Evolutionary conservation across 495 filamentous ascomycete species (phyloP).

Genomic region (Astrocystis sublimbata): DNA sequence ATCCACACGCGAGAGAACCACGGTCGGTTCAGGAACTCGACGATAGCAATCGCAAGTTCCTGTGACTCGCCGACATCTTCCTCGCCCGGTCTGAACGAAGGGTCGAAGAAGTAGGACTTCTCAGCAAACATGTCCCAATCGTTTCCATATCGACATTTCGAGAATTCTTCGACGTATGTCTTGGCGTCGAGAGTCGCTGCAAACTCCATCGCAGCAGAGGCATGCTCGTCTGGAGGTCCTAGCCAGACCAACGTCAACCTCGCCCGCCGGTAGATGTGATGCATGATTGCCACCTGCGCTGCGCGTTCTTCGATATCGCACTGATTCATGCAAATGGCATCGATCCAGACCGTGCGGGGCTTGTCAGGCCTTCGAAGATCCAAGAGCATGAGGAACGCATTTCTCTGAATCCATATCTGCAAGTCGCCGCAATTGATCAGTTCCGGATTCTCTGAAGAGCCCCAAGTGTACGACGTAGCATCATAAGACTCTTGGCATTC

Average conservation of each 20-base stretch:
- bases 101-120: constrained; percentile 26
- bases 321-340: constrained; percentile 26
- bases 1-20: constrained; percentile 31
- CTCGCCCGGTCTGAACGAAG: neutral
- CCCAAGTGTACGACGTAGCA: constrained; percentile 26
- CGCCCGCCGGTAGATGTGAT: constrained; percentile 24
- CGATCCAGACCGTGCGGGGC: constrained; percentile 23
- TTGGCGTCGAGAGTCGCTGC: constrained; percentile 13
- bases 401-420: constrained; percentile 20
- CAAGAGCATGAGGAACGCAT: constrained; percentile 23
- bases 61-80: neutral
- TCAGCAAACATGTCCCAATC: constrained; percentile 2
- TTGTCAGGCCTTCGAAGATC: constrained; percentile 16
- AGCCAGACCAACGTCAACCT: constrained; percentile 19
- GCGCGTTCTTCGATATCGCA: constrained; percentile 24
- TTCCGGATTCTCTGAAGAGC: constrained; percentile 18
- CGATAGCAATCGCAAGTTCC: constrained; percentile 15
- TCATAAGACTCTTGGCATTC: constrained; percentile 17
- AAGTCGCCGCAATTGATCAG: constrained; percentile 13
- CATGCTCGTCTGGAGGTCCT: constrained; percentile 18
- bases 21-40: constrained; percentile 22
- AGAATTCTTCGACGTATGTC: constrained; percentile 11
- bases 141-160: neutral
- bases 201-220: constrained; percentile 15
- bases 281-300: constrained; percentile 23